Conservation (phyloP, 2,329 filamentous ascomycete species). For the Claviceps sorghi region DNA sequence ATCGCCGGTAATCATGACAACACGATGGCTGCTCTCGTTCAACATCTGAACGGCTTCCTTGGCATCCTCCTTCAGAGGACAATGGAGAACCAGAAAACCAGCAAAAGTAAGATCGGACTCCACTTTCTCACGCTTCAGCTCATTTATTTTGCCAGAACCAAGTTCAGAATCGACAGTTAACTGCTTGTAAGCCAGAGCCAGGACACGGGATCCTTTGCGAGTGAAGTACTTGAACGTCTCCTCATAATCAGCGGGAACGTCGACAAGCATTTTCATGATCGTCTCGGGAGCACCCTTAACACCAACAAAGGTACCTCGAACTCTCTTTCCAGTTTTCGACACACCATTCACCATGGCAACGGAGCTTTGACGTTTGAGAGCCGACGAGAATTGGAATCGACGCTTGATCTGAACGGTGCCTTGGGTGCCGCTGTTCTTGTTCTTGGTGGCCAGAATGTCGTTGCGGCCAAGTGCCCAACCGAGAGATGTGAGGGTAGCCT, state of each 20-base stretch:
- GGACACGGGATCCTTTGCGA: conserved; percentile 82
- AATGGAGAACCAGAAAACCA: conserved; percentile 89
- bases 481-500: conserved; percentile 77
- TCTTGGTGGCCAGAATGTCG: conserved; percentile 58
- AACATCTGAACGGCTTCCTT: conserved; percentile 90
- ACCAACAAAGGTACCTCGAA: conserved; percentile 76
- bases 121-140: conserved; percentile 83
- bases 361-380: conserved; percentile 89
- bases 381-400: conserved; percentile 95
- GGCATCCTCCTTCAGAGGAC: conserved; percentile 90
- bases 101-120: conserved; percentile 77
- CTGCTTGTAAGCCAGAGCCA: conserved; percentile 89
- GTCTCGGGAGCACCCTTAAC: conserved; percentile 98
- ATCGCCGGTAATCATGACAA: conserved; percentile 98
- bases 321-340: conserved; percentile 56
- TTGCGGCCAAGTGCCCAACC: conserved; percentile 89
- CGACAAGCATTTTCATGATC: conserved; percentile 80
- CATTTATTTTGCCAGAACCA: conserved; percentile 73
- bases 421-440: conserved; percentile 20
- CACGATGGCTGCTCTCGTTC: conserved; percentile 95
- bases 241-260: conserved; percentile 76
- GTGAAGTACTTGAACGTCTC: conserved; percentile 99
- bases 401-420: conserved; percentile 89
- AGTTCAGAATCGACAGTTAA: conserved; percentile 70
- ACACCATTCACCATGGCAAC: conserved; percentile 71